Conservation (phyloP, 2,329 filamentous ascomycete genomes). For the Fusarium solani-melongenae region DNA sequence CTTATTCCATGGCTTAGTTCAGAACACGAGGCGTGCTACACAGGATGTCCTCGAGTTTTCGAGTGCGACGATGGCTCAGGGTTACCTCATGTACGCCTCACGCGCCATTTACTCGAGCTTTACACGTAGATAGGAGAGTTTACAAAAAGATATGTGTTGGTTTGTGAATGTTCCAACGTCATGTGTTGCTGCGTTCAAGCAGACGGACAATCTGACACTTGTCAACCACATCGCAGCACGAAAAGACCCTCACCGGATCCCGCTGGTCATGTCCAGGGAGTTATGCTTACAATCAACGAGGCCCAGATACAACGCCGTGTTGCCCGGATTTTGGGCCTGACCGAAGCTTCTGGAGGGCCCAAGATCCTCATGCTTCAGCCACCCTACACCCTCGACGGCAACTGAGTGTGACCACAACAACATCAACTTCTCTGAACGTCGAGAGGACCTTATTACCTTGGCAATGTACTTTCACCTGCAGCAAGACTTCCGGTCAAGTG, state of each 20-base stretch:
- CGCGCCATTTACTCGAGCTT: neutral
- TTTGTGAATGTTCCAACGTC: neutral
- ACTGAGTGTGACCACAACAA: neutral
- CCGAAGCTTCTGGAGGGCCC: neutral
- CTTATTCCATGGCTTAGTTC: neutral
- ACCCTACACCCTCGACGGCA: neutral
- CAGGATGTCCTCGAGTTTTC: neutral
- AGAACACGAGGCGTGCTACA: neutral
- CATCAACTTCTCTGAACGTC: neutral
- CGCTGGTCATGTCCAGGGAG: rapidly evolving
- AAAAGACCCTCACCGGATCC: neutral
- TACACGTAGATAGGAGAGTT: neutral
- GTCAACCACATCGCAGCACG: neutral
- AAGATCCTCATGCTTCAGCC: neutral
- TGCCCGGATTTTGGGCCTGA: neutral
- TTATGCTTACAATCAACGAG: too few relatives aligned
- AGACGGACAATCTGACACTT: neutral
- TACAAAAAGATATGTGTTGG: neutral
- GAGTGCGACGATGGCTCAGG: neutral
- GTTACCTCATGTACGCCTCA: neutral
- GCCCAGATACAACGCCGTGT: neutral
- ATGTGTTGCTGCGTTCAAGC: neutral
- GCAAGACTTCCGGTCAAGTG: neutral
- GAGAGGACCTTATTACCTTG: neutral
- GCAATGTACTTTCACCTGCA: neutral